Base-by-base conservation (phyloP, 1,139 yeast species). In the Casaregolazyma lundiana region DNA sequence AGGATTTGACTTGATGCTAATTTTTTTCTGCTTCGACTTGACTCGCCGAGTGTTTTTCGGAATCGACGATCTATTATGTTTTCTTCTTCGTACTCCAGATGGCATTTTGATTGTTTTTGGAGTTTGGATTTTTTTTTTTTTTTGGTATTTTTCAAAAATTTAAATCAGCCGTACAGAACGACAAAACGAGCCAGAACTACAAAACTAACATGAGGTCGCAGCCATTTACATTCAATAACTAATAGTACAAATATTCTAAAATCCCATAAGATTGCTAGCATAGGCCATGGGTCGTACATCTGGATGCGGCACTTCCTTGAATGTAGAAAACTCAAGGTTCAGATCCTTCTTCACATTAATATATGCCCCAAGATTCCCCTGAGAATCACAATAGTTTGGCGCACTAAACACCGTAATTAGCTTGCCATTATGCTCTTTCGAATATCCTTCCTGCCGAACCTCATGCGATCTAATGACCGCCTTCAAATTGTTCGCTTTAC, bases 241-340 rank as follows among this genome's bases (percentile, higher is more conserved):
- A 26, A 26, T 26, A 26, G 32, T 26, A 26, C 32, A 26, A 26
- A 16, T 11, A 26, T 7, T 26, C 26, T 34, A 43, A 46, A 53
- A 63, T 26, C 60, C 55, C 68, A 66, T 63, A 18, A 67, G 53
- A 18, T 59, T 57, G 21, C 65, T 62, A 4, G 95, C 84, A 62
- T 90, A 90, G 1, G 96, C 96, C 98, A 92, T 92, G 41, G 98
- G 97, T 59, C 84, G 87, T 51, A 92, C 70, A 55, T 84, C 82
- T 1, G 98, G 98, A 67, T 92, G 98, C 24, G 84, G 81, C 16
- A 85, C 95, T 1, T 95, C 97, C 30, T 69, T 75, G 64, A 87
- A 90, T 2, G 78, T 78, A 52, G 75, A 74, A 45, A 72, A 76
- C 3, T 76, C 68, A 54, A 86, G 68, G 48, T 75, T 68, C 53